These are phyloP conservation scores for Mycena metata DNA, from an alignment of 768 basidiomycete genomes.

Conservation along the genomic window DNA sequence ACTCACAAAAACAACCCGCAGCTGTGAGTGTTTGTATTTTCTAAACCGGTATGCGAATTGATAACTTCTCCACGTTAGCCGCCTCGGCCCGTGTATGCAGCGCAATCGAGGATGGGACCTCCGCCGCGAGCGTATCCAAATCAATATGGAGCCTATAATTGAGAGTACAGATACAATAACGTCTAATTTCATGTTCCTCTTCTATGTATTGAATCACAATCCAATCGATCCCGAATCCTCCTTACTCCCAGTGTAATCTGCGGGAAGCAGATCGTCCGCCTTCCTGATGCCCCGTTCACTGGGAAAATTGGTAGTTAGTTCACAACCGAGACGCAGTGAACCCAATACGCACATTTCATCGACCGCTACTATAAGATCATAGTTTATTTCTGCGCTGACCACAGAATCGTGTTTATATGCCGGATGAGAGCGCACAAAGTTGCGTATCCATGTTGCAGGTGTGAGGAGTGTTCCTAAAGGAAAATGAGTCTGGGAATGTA, in stretches of 20 bases:
- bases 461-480: constrained; percentile 81
- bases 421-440: constrained; percentile 92
- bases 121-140: constrained; percentile 7
- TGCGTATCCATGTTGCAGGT: constrained; percentile 92
- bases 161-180: constrained; percentile 6
- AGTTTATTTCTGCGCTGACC: constrained; percentile 92
- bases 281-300: constrained; percentile 79
- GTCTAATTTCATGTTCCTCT: constrained; percentile 8
- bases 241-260: constrained; percentile 64
- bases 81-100: background rate
- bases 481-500: constrained; percentile 9
- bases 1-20: constrained; percentile 64
- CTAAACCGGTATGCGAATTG: too few species aligned
- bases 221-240: constrained; percentile 62
- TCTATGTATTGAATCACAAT: constrained; percentile 43
- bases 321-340: background rate
- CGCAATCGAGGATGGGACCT: constrained; percentile 7
- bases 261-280: constrained; percentile 75
- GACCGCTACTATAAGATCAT: constrained; percentile 89
- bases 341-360: constrained; percentile 87
- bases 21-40: constrained; percentile 1
- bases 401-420: constrained; percentile 95
- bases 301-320: constrained; percentile 26
- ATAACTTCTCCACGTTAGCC: background rate
- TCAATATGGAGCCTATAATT: constrained; percentile 18